These are phyloP conservation scores for Pseudoneurospora amorphoporcata DNA, from an alignment of 495 filamentous ascomycete species.

Conservation along the genomic window DNA sequence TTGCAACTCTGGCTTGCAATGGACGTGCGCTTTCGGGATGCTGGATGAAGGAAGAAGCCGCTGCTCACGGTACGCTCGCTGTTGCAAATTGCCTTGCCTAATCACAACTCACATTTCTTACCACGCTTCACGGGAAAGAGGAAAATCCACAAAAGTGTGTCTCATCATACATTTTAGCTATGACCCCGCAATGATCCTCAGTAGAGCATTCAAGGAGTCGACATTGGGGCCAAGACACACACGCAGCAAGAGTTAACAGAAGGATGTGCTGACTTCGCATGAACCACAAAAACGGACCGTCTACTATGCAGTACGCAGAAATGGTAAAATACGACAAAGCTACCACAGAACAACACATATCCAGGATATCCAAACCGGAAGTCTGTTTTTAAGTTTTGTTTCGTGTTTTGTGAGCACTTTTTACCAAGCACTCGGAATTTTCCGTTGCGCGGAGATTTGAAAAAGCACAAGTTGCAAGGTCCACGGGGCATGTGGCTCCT, in stretches of 20 bases:
- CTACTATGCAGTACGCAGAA: neutral
- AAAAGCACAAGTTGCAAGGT: neutral
- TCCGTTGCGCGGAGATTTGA: neutral
- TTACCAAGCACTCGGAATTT: neutral
- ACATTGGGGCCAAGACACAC: neutral
- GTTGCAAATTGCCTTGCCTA: neutral
- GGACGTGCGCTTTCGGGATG: neutral
- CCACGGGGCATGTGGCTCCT: neutral
- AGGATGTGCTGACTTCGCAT: neutral
- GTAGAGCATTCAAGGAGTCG: neutral
- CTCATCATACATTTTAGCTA: neutral
- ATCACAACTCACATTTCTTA: neutral
- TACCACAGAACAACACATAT: neutral
- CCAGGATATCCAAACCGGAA: neutral
- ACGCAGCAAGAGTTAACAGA: neutral
- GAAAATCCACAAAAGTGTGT: neutral
- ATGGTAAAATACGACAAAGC: neutral
- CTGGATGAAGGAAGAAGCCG: neutral
- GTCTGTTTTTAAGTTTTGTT: neutral
- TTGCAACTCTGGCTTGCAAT: neutral
- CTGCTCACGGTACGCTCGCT: neutral
- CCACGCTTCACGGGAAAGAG: neutral
- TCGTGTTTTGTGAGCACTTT: neutral
- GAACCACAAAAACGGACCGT: neutral
- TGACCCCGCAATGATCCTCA: neutral